A percentile compares a stretch with the other conserved stretches of the same genome.
Evolutionary conservation across 2,329 filamentous ascomycete species (phyloP).

Genomic region (Sarocladium oryzae): DNA sequence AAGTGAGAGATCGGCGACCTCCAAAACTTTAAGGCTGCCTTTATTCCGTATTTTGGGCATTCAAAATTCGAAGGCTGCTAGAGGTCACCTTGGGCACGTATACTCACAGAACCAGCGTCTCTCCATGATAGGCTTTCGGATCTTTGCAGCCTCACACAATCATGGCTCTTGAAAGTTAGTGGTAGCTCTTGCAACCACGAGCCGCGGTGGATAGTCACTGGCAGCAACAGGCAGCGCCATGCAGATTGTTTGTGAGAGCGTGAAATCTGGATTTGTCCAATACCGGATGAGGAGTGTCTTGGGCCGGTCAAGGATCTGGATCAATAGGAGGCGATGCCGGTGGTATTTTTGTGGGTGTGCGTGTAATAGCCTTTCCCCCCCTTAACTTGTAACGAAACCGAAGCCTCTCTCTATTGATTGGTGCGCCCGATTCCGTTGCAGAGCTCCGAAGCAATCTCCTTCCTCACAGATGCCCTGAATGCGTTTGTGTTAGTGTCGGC

Average conservation of each 20-base stretch:
- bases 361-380: not conserved
- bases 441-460: not conserved
- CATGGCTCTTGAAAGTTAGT: too few species aligned
- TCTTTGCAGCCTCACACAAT: too few species aligned
- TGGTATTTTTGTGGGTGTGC: not conserved
- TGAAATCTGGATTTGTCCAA: not conserved
- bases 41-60: not conserved
- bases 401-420: not conserved
- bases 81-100: too few species aligned
- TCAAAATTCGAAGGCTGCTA: too few species aligned
- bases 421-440: not conserved
- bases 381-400: not conserved
- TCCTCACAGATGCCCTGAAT: too few species aligned
- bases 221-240: too few species aligned
- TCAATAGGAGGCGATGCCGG: constrained; percentile 2
- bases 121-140: too few species aligned
- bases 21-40: not conserved
- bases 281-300: not conserved
- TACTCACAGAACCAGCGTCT: too few species aligned
- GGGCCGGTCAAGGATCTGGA: not conserved
- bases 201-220: too few species aligned
- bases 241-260: too few species aligned
- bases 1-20: not conserved
- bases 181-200: too few species aligned
- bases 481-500: too few species aligned